phyloP scores from a whole-genome alignment of 1,284 basidiomycete species.

The Pisolithus thermaeus region DNA sequence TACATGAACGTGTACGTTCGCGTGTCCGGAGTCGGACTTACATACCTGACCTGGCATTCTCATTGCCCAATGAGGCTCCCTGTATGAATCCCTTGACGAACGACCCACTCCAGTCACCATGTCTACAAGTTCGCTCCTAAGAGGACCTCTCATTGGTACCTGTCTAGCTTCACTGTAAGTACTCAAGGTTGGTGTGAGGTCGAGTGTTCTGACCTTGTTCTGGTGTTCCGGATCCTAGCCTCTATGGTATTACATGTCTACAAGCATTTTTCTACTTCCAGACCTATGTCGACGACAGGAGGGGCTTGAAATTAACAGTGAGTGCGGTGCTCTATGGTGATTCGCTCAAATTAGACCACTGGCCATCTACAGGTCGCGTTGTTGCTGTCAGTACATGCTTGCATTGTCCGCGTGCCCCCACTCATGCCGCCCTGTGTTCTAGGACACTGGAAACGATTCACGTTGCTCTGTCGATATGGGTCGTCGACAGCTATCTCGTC shows the following conservation, averaged over 20 bases:
- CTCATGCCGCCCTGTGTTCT: not conserved
- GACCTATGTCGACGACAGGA: slow-evolving; percentile 18
- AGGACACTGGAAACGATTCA: slow-evolving; percentile 22
- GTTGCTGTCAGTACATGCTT: slow-evolving; percentile 12
- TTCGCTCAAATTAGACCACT: not conserved
- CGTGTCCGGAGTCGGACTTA: too few species aligned
- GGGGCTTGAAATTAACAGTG: slow-evolving; percentile 20
- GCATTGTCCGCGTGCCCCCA: not conserved
- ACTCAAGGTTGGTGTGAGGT: not conserved
- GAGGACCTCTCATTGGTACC: slow-evolving; percentile 1
- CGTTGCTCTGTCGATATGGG: slow-evolving; percentile 17
- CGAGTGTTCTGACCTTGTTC: not conserved
- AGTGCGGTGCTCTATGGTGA: not conserved
- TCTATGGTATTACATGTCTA: slow-evolving; percentile 26
- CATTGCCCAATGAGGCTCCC: too few species aligned
- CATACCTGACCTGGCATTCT: too few species aligned
- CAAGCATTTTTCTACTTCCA: slow-evolving; percentile 26
- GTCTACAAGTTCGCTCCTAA: not conserved
- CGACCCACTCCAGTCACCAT: not conserved
- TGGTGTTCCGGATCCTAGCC: slow-evolving; percentile 5
- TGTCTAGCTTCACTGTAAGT: not conserved
- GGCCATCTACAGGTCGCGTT: slow-evolving; percentile 15
- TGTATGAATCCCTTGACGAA: too few species aligned
- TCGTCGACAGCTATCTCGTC: slow-evolving; percentile 22
- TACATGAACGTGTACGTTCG: too few species aligned